Conservation (phyloP, 2,329 filamentous ascomycete species). For the Ceratocystis destructans region DNA sequence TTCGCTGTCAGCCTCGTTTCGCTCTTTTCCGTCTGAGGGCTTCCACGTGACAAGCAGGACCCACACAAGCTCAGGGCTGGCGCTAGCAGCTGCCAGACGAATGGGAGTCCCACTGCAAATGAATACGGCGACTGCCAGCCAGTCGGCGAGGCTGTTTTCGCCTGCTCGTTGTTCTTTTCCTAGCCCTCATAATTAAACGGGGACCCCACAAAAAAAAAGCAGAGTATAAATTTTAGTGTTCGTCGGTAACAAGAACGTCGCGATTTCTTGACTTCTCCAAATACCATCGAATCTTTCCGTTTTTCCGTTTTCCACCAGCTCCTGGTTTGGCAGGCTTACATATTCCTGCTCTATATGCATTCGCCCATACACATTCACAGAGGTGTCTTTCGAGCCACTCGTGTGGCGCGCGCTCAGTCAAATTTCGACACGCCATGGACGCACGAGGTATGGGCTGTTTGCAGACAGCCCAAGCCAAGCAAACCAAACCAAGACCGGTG, state of each 20-base stretch:
- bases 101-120: neutral
- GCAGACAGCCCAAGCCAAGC: neutral
- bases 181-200: neutral
- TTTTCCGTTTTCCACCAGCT: neutral
- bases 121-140: neutral
- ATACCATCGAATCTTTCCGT: neutral
- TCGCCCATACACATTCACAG: neutral
- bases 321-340: conserved; percentile 14
- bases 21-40: neutral
- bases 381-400: neutral
- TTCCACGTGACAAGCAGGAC: neutral
- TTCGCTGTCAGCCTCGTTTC: neutral
- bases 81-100: neutral
- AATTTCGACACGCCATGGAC: neutral
- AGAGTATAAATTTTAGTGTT: conserved; percentile 1
- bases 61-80: neutral
- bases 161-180: neutral
- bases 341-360: neutral
- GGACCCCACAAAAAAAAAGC: neutral
- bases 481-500: neutral
- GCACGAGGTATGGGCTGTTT: neutral
- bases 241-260: neutral
- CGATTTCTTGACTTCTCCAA: neutral
- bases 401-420: neutral
- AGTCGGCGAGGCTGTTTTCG: neutral